These are phyloP conservation scores for Zygotorulaspora mrakii DNA, from an alignment of 1,139 yeast genomes.

Conservation along the genomic window DNA sequence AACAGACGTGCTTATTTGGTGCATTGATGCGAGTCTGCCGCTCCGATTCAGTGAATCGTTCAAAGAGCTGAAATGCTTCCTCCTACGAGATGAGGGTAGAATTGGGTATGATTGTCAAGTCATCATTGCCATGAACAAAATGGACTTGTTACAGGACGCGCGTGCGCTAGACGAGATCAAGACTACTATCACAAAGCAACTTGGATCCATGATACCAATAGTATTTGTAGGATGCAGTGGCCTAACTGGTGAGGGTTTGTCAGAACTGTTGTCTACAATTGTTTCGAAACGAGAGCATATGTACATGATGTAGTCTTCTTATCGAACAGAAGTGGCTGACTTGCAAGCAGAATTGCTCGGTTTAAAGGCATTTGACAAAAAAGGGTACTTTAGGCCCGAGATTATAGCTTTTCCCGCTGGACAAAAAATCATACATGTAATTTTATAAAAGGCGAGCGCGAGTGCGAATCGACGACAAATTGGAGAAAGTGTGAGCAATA, in stretches of 20 bases:
- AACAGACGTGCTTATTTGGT: conserved; percentile 87
- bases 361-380: neutral
- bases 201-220: conserved; percentile 3
- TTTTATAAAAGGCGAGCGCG: neutral
- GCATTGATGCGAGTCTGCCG: conserved; percentile 66
- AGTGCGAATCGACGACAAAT: neutral
- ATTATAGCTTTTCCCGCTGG: too few species aligned
- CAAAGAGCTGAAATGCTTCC: conserved; percentile 53
- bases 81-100: conserved; percentile 63
- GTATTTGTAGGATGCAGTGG: conserved; percentile 9
- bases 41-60: conserved; percentile 64
- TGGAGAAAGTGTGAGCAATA: too few species aligned
- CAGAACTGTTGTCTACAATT: conserved; percentile 6
- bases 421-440: too few species aligned
- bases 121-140: conserved; percentile 54
- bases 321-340: neutral
- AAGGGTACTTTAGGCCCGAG: neutral
- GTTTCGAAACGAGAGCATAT: conserved; percentile 3
- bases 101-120: conserved; percentile 54
- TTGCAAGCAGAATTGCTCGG: too few species aligned
- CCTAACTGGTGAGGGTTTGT: conserved; percentile 8
- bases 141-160: conserved; percentile 42
- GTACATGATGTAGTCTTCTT: neutral
- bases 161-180: neutral
- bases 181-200: conserved; percentile 1